These are phyloP conservation scores for Gracilaria gracilis DNA, from an alignment of 23 red algal species.

Conservation along the genomic window DNA sequence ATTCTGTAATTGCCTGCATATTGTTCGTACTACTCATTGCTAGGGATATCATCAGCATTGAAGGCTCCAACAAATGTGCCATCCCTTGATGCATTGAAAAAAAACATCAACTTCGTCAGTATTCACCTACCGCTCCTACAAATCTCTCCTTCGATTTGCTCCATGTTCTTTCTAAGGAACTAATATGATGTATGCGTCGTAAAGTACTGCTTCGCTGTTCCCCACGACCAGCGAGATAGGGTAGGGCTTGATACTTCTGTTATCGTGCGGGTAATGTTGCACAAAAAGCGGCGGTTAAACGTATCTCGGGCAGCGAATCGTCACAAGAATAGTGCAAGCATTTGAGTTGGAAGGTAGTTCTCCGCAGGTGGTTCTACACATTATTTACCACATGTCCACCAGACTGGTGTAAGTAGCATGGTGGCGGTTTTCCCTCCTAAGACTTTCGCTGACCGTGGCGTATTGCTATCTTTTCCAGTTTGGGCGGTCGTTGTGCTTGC, in stretches of 20 bases:
- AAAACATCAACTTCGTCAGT: slow-evolving; percentile 1
- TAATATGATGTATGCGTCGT: background rate
- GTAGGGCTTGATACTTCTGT: too few relatives aligned
- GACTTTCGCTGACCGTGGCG: background rate
- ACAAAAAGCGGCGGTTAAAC: too few relatives aligned
- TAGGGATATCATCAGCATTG: slow-evolving; percentile 49
- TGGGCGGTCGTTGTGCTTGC: slow-evolving; percentile 48
- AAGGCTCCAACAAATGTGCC: slow-evolving; percentile 45
- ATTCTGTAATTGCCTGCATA: slow-evolving; percentile 30
- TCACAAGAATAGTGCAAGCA: too few relatives aligned
- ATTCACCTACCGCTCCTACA: background rate
- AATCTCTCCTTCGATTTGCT: background rate
- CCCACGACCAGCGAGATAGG: too few relatives aligned
- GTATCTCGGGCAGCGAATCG: too few relatives aligned
- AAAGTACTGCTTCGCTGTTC: too few relatives aligned
- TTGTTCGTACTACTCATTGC: slow-evolving; percentile 45
- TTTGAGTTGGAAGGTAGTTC: too few relatives aligned
- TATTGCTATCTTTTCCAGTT: slow-evolving; percentile 1
- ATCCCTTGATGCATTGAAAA: slow-evolving; percentile 35
- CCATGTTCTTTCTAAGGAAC: background rate
- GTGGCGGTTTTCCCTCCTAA: background rate
- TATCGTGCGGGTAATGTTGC: too few relatives aligned
- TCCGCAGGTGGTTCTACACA: too few relatives aligned
- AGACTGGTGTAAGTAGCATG: background rate
- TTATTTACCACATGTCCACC: background rate